Base-by-base conservation (phyloP, 148 eudicot species). In the Chenopodium album region DNA sequence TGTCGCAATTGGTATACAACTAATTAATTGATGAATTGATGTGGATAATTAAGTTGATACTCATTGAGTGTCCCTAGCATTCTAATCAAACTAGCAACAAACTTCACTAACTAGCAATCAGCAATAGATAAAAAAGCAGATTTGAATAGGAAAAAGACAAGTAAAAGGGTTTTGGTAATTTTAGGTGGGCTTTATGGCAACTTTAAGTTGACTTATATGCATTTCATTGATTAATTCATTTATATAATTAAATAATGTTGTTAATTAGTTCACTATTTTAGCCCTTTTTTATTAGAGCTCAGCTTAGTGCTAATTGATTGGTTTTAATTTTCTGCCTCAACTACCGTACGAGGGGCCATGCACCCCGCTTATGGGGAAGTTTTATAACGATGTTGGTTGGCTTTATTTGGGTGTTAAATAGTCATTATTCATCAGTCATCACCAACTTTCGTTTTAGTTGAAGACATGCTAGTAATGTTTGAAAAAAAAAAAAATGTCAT, bases 151-250 rank as follows among this genome's bases (percentile, higher is more conserved):
- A 79, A 41, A 64, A 77, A 29, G 76, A 71, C 69, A 79, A 56
- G 68, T 71, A 79, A 71, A 79, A 79, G 67, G 46, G 34, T 54
- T 56, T 59, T 48, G 68, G 68, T 29, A 73, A 76, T 76, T 37
- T 37, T 82, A 82, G 79, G 69, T 82, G 54, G 5, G 65, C 52
- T 68, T 67, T 76, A 46, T 68, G 70, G 56, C 75, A 54, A 76
- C 34, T 82, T 76, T 59, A 76, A 23, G 32, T 82, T 82, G 84
- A 82, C 80, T 82, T 54, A 54, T 41, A 54, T 80, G 72, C 52
- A 60, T 80, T 44, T 71, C 19, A 26, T 71, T n/a, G 37, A 56
- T 56, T 76, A 26, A 41, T 41, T 41, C 7, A 41, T 41, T 37
- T 41, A 41, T 41, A 41, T 6, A 41, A 41, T 41, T 41, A 41